phyloP scores from a whole-genome alignment of 495 filamentous ascomycete genomes.

The Penicillium nucicola region DNA sequence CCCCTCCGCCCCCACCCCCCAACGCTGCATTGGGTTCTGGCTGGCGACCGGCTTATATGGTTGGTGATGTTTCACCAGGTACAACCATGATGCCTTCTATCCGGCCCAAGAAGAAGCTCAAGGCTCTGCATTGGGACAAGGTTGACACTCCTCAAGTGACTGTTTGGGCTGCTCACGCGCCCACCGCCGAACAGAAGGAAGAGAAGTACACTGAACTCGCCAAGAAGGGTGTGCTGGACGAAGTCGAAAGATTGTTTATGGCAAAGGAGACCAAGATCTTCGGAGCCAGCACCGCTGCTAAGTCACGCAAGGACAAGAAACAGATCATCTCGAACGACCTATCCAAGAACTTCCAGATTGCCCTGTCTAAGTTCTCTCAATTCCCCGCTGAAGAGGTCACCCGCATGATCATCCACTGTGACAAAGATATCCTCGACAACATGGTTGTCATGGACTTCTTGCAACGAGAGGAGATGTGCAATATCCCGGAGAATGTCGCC shows the following conservation, averaged over 20 bases:
- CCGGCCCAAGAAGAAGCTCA: conserved; percentile 97
- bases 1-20: conserved; percentile 59
- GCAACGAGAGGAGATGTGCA: conserved; percentile 86
- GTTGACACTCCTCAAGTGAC: conserved; percentile 91
- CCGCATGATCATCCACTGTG: conserved; percentile 93
- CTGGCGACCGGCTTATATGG: conserved; percentile 45
- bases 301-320: conserved; percentile 90
- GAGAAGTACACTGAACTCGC: conserved; percentile 92
- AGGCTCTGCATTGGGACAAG: conserved; percentile 99
- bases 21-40: conserved; percentile 58
- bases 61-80: conserved; percentile 40
- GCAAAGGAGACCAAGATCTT: conserved; percentile 95
- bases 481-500: conserved; percentile 81
- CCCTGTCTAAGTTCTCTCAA: conserved; percentile 84
- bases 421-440: conserved; percentile 87
- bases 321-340: conserved; percentile 92
- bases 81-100: conserved; percentile 66
- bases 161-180: conserved; percentile 87
- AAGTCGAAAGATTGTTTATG: conserved; percentile 95
- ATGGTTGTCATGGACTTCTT: conserved; percentile 96
- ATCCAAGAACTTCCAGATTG: conserved; percentile 89
- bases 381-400: conserved; percentile 77
- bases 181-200: conserved; percentile 79
- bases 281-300: conserved; percentile 53
- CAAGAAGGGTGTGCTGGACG: conserved; percentile 89